A percentile compares a stretch with the other conserved stretches of the same genome.
These are phyloP conservation scores for Tricholoma flavovirens DNA, from an alignment of 768 basidiomycete genomes.

Conservation along the genomic window DNA sequence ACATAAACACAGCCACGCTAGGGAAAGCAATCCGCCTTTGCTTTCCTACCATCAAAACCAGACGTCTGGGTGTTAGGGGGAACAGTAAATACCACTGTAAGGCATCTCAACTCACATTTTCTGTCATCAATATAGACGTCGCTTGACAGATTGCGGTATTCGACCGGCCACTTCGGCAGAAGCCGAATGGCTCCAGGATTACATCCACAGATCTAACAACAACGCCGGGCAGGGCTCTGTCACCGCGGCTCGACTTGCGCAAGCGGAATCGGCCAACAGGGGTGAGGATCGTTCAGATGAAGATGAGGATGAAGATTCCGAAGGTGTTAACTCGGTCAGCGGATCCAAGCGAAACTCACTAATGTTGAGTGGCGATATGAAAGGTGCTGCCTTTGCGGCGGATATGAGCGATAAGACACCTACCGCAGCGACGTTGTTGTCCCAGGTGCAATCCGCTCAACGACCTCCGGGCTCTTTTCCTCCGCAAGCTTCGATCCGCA, in stretches of 20 bases:
- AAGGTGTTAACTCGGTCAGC: constrained; percentile 56
- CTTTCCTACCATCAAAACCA: constrained; percentile 93
- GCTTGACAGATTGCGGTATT: constrained; percentile 77
- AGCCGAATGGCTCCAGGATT: constrained; percentile 89
- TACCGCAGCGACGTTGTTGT: constrained; percentile 69
- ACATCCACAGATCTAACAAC: constrained; percentile 88
- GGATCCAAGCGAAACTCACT: constrained; percentile 73
- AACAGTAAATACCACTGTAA: constrained; percentile 96
- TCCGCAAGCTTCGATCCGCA: constrained; percentile 70
- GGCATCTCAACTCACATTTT: constrained; percentile 31
- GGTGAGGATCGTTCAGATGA: constrained; percentile 75
- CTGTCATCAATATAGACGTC: constrained; percentile 26
- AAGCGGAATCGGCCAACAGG: constrained; percentile 51
- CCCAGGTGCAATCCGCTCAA: constrained; percentile 68
- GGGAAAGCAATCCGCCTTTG: constrained; percentile 92
- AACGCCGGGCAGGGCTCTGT: constrained; percentile 70
- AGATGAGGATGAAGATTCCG: constrained; percentile 83
- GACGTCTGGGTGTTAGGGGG: constrained; percentile 86
- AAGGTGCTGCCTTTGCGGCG: constrained; percentile 49
- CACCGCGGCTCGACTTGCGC: constrained; percentile 67
- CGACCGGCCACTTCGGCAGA: constrained; percentile 87
- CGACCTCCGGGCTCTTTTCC: constrained; percentile 58
- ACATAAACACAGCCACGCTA: constrained; percentile 93
- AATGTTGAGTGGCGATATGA: constrained; percentile 57
- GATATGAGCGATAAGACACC: constrained; percentile 84